These are phyloP conservation scores for Picea abies DNA, from an alignment of 83 land plant species.

Conservation along the genomic window DNA sequence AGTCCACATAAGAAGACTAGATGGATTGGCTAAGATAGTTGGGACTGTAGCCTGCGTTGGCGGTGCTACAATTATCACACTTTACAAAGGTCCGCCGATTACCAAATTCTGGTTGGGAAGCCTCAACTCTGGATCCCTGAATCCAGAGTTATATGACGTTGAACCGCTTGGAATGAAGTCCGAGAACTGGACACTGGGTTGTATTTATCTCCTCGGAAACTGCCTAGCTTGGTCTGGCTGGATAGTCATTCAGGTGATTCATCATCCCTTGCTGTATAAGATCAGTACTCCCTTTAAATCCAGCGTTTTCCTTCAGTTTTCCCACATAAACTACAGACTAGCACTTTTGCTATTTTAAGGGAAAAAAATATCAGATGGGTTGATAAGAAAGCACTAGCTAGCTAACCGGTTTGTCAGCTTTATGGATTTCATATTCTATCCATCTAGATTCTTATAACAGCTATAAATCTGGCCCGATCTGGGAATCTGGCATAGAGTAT, in stretches of 20 bases:
- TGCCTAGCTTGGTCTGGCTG: slow-evolving; percentile 83
- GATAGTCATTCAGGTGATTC: slow-evolving; percentile 49
- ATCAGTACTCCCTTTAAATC: not conserved
- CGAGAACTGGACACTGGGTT: slow-evolving; percentile 79
- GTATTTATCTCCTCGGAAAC: slow-evolving; percentile 73
- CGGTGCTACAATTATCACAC: slow-evolving; percentile 75
- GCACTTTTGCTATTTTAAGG: no score
- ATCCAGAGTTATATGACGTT: not conserved
- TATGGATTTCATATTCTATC: no score
- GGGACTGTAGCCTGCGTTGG: slow-evolving; percentile 65
- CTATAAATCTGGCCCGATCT: no score
- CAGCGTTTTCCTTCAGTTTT: not conserved
- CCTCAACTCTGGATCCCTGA: slow-evolving; percentile 10
- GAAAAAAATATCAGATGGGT: no score
- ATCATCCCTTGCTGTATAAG: not conserved
- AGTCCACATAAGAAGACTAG: slow-evolving; percentile 51
- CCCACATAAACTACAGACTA: no score
- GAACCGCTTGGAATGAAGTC: slow-evolving; percentile 20
- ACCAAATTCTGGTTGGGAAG: slow-evolving; percentile 28
- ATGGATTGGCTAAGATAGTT: slow-evolving; percentile 72
- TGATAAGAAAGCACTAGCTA: no score
- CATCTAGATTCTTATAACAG: no score
- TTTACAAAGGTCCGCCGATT: slow-evolving; percentile 77
- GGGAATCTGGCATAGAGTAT: no score
- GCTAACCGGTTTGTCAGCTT: no score